Evolutionary conservation across 495 filamentous ascomycete species (phyloP).

Genomic region (Annulohypoxylon nitens): DNA sequence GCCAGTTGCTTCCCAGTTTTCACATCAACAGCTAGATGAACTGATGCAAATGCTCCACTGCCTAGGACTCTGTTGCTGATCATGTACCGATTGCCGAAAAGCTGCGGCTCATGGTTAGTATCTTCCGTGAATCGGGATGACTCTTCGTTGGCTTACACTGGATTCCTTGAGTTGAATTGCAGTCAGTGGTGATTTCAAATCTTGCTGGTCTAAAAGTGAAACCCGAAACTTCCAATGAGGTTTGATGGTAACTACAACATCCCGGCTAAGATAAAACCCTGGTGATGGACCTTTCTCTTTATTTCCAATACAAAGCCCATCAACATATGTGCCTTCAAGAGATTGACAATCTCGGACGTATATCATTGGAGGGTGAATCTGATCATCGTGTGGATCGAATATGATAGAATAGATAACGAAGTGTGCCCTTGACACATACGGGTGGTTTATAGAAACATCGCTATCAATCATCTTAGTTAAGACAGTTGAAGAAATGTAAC

Average conservation of each 20-base stretch:
- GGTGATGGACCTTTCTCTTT: constrained; percentile 39
- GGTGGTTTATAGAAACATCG: constrained; percentile 57
- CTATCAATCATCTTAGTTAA: constrained; percentile 47
- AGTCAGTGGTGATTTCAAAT: constrained; percentile 27
- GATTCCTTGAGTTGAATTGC: constrained; percentile 40
- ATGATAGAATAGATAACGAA: constrained; percentile 72
- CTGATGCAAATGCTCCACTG: constrained; percentile 84
- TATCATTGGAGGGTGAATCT: constrained; percentile 62
- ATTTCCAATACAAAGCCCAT: constrained; percentile 60
- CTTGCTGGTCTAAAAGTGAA: constrained; percentile 28
- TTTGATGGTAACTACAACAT: constrained; percentile 64
- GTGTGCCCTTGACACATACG: constrained; percentile 68
- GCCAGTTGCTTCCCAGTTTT: constrained; percentile 77
- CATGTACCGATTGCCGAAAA: constrained; percentile 61
- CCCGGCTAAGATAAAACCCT: constrained; percentile 66
- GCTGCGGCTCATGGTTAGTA: constrained; percentile 50
- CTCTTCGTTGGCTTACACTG: constrained; percentile 22
- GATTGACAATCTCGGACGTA: constrained; percentile 73
- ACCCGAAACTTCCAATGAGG: constrained; percentile 55
- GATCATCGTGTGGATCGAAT: constrained; percentile 59
- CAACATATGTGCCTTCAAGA: constrained; percentile 68
- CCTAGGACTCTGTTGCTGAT: constrained; percentile 75
- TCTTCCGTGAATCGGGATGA: not conserved
- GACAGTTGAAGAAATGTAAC: not conserved
- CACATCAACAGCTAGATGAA: constrained; percentile 81